A percentile compares a stretch with the other conserved stretches of the same genome.
Conservation (phyloP, 148 eudicot genomes). For the Chenopodium quinoa region DNA sequence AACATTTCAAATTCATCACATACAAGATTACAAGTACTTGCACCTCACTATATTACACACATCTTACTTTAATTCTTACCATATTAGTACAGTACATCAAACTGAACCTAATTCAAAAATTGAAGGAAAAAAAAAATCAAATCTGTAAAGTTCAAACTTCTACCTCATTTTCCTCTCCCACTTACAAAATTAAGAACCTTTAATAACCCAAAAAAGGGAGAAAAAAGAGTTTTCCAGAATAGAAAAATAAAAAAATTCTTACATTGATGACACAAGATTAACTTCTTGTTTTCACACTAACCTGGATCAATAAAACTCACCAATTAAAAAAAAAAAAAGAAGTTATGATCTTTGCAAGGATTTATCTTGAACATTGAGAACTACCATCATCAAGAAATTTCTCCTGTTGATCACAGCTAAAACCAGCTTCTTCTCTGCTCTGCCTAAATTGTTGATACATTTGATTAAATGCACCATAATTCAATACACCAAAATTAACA, state of each 20-base stretch:
- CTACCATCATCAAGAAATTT: constrained; percentile 22
- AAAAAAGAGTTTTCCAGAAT: background rate
- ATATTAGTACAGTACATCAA: constrained; percentile 2
- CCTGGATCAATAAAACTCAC: constrained; percentile 11
- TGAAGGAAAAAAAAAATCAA: background rate
- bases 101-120: background rate
- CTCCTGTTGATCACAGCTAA: constrained; percentile 24
- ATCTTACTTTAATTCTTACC: background rate
- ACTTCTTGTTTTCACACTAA: background rate
- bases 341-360: background rate
- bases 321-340: background rate
- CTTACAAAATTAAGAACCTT: constrained; percentile 5
- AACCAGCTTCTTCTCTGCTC: constrained; percentile 5
- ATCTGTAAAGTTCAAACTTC: constrained; percentile 3
- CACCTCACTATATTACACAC: background rate
- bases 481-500: constrained; percentile 18
- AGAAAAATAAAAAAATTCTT: background rate
- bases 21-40: background rate
- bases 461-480: constrained; percentile 33
- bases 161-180: constrained; percentile 18
- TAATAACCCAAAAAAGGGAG: background rate
- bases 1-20: background rate
- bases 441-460: constrained; percentile 31
- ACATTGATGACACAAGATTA: background rate
- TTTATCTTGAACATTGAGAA: constrained; percentile 16